Evolutionary conservation across 2,329 filamentous ascomycete genomes (phyloP).

Genomic region (Shiraia sp.): DNA sequence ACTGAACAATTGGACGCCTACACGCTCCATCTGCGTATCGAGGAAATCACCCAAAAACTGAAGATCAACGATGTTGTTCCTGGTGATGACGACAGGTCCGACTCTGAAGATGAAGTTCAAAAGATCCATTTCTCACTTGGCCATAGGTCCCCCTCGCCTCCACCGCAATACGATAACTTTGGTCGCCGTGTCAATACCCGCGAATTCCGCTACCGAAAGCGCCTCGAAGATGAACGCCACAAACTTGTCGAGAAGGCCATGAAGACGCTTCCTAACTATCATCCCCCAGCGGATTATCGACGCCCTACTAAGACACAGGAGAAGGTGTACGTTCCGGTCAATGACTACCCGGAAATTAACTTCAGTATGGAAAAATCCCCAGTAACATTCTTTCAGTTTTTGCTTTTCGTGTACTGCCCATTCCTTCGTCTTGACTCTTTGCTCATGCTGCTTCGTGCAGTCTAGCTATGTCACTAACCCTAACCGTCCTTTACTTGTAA

Average conservation of each 20-base stretch:
- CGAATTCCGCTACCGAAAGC: constrained; percentile 97
- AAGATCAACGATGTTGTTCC: constrained; percentile 99
- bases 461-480: constrained; percentile 49
- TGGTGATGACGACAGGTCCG: constrained; percentile 88
- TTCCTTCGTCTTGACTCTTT: constrained; percentile 51
- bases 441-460: constrained; percentile 40
- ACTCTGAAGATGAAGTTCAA: not conserved
- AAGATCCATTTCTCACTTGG: constrained; percentile 12
- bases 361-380: constrained; percentile 99
- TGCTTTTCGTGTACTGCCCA: constrained; percentile 48
- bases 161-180: constrained; percentile 98
- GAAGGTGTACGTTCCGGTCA: constrained; percentile 99
- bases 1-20: constrained; percentile 98
- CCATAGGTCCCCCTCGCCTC: constrained; percentile 84
- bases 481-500: constrained; percentile 21
- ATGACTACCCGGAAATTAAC: constrained; percentile 99
- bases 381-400: constrained; percentile 55
- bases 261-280: constrained; percentile 99
- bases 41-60: constrained; percentile 99
- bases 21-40: constrained; percentile 92
- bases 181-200: constrained; percentile 98
- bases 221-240: constrained; percentile 96
- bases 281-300: constrained; percentile 97
- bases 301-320: constrained; percentile 99
- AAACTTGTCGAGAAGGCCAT: constrained; percentile 98